Conservation (phyloP, 73 alveolate species). For the Paramecium bursaria region DNA sequence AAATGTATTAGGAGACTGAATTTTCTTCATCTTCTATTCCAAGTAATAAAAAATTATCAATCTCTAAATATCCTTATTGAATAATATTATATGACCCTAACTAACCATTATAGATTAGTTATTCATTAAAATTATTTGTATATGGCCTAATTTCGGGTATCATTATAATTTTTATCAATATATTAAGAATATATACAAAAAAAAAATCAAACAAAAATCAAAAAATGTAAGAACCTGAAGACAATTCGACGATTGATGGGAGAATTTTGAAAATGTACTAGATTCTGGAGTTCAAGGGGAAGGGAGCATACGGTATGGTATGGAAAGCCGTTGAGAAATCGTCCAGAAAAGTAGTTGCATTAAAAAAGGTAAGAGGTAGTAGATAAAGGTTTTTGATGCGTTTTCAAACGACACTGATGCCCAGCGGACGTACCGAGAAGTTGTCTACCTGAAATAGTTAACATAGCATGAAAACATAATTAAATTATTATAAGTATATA, state of each 20-base stretch:
- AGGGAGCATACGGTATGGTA: slow-evolving; percentile 93
- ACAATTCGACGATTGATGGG: slow-evolving; percentile 7
- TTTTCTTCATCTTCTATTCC: too few relatives aligned
- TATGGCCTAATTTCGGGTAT: too few relatives aligned
- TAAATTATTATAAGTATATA: slow-evolving; percentile 71
- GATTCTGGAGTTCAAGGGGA: slow-evolving; percentile 70
- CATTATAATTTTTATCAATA: too few relatives aligned
- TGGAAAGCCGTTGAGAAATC: slow-evolving; percentile 92
- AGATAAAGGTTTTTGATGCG: slow-evolving; percentile 84
- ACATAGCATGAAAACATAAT: slow-evolving; percentile 82
- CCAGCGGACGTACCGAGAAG: slow-evolving; percentile 91
- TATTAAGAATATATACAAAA: too few relatives aligned
- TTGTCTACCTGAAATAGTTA: slow-evolving; percentile 87
- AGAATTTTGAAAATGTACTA: not conserved
- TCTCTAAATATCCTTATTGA: too few relatives aligned
- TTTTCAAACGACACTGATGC: slow-evolving; percentile 89
- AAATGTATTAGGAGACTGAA: too few relatives aligned
- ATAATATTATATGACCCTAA: too few relatives aligned
- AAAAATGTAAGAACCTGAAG: too few relatives aligned
- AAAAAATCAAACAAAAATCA: too few relatives aligned
- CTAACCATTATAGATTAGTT: too few relatives aligned
- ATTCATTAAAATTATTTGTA: too few relatives aligned
- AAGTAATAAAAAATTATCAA: too few relatives aligned
- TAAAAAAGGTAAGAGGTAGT: slow-evolving; percentile 59
- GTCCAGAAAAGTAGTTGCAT: slow-evolving; percentile 72